Evolutionary conservation across 805 yeast genomes (phyloP).

Genomic region (Saturnispora halmiae): DNA sequence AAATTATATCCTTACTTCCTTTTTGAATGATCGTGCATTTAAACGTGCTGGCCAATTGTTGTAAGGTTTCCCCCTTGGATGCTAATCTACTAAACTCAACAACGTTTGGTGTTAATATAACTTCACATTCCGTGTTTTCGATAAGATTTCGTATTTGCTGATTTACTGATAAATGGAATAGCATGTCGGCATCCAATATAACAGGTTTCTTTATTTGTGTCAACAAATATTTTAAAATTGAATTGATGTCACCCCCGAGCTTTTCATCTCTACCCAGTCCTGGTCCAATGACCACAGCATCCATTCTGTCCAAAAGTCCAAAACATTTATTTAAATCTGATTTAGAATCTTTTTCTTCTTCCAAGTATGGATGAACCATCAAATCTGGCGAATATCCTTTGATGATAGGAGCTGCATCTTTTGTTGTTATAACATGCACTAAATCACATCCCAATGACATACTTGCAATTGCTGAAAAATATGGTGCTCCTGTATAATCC

Average conservation of each 20-base stretch:
- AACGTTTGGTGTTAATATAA: slow-evolving; percentile 82
- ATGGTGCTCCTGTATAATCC: slow-evolving; percentile 97
- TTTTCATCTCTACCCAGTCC: slow-evolving; percentile 80
- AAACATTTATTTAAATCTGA: slow-evolving; percentile 44
- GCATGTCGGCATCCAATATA: slow-evolving; percentile 85
- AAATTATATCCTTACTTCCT: slow-evolving; percentile 60
- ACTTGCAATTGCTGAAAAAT: slow-evolving; percentile 77
- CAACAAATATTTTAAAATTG: slow-evolving; percentile 41
- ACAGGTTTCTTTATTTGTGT: slow-evolving; percentile 55
- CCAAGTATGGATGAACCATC: slow-evolving; percentile 91
- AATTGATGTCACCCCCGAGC: slow-evolving; percentile 51
- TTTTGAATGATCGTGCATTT: slow-evolving; percentile 63
- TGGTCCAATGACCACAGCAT: slow-evolving; percentile 84
- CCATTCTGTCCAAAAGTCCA: slow-evolving; percentile 53
- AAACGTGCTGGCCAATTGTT: slow-evolving; percentile 38
- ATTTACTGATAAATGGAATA: slow-evolving; percentile 53
- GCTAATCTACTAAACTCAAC: slow-evolving; percentile 70
- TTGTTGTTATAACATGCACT: slow-evolving; percentile 83
- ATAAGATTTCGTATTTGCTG: slow-evolving; percentile 38
- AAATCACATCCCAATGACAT: slow-evolving; percentile 82
- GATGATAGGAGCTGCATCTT: slow-evolving; percentile 66
- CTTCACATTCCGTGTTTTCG: slow-evolving; percentile 39
- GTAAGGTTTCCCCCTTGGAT: slow-evolving; percentile 26
- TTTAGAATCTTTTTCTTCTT: slow-evolving; percentile 30
- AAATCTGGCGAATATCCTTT: slow-evolving; percentile 85